phyloP scores from a whole-genome alignment of 2,329 filamentous ascomycete species.

The Fusarium staphyleae region DNA sequence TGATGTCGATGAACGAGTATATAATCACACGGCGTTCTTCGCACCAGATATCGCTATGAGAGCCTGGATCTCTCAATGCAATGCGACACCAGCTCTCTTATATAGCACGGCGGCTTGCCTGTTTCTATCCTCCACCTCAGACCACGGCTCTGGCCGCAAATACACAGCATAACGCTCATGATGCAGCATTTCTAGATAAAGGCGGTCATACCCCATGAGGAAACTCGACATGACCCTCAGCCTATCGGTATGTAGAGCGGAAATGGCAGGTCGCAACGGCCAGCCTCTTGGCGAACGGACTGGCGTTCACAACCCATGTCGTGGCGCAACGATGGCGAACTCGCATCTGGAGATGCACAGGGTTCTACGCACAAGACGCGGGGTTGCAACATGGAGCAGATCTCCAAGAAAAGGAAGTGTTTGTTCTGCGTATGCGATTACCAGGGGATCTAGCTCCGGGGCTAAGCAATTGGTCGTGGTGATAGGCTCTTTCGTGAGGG shows the following conservation, averaged over 20 bases:
- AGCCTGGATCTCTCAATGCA: background rate
- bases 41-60: background rate
- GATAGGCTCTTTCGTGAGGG: conserved; percentile 21
- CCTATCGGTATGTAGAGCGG: conserved; percentile 26
- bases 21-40: background rate
- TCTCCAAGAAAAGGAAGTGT: background rate
- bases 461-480: conserved; percentile 1
- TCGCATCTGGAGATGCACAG: conserved; percentile 20
- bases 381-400: conserved; percentile 3
- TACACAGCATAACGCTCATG: conserved; percentile 9
- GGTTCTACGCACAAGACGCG: conserved; percentile 1
- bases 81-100: conserved; percentile 12
- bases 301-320: conserved; percentile 22
- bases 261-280: conserved; percentile 37
- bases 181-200: background rate
- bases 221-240: conserved; percentile 8
- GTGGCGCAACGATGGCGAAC: conserved; percentile 7
- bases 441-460: conserved; percentile 17
- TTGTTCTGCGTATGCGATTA: conserved; percentile 1
- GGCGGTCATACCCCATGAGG: conserved; percentile 14
- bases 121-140: background rate
- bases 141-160: background rate
- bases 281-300: conserved; percentile 30
- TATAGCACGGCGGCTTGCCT: conserved; percentile 13
- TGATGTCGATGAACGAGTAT: conserved; percentile 2